Conservation (phyloP, 2,329 filamentous ascomycete species). For the Geosmithia flava region DNA sequence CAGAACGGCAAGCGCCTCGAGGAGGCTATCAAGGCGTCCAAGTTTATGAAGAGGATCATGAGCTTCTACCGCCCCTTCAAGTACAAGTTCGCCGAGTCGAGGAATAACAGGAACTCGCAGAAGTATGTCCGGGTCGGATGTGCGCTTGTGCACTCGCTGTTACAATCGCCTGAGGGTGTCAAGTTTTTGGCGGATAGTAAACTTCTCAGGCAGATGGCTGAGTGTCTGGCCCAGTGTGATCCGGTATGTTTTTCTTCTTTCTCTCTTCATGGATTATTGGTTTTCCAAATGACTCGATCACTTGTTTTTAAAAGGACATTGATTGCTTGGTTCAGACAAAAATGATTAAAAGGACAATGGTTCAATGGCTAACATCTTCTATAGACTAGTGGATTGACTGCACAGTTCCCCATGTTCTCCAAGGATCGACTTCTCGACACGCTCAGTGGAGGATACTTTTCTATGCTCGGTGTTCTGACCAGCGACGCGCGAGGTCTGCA, state of each 20-base stretch:
- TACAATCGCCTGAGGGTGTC: slow-evolving; percentile 76
- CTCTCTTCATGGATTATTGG: background rate
- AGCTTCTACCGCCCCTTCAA: slow-evolving; percentile 97
- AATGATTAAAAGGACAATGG: slow-evolving; percentile 8
- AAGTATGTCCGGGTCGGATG: slow-evolving; percentile 89
- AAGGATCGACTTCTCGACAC: slow-evolving; percentile 74
- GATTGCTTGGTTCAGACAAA: too few species aligned
- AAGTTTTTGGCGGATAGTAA: slow-evolving; percentile 87
- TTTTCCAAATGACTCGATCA: too few species aligned
- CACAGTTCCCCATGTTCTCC: slow-evolving; percentile 81
- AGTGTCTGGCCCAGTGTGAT: slow-evolving; percentile 92
- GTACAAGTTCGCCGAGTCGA: slow-evolving; percentile 80
- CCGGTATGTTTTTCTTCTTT: slow-evolving; percentile 40
- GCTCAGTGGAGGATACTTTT: slow-evolving; percentile 84
- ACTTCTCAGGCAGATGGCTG: slow-evolving; percentile 81
- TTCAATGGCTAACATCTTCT: background rate
- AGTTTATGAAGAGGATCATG: slow-evolving; percentile 89
- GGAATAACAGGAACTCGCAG: slow-evolving; percentile 85
- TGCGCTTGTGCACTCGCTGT: slow-evolving; percentile 71
- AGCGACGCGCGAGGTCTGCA: slow-evolving; percentile 71
- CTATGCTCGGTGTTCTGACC: slow-evolving; percentile 79
- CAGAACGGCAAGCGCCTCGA: slow-evolving; percentile 85
- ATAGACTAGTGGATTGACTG: slow-evolving; percentile 60
- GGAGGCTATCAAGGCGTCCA: slow-evolving; percentile 87
- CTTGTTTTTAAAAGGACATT: slow-evolving; percentile 10